Conservation (phyloP, 176 grass and related monocot genomes). For the Rhipidocladum racemiflorum region DNA sequence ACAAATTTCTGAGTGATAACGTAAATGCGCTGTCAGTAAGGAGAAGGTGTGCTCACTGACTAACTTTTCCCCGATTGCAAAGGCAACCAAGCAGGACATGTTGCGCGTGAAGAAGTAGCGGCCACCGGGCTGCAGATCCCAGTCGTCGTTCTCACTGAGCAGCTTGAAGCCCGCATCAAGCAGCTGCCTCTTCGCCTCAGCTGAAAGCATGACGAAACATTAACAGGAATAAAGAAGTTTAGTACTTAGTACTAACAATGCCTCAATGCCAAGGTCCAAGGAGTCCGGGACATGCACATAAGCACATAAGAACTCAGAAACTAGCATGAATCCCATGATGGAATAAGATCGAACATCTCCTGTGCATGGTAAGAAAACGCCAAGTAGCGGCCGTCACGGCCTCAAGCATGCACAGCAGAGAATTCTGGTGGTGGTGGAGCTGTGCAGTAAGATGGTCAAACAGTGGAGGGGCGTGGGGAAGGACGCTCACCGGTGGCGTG, state of each 20-base stretch:
- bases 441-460: background rate
- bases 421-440: background rate
- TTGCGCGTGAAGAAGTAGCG: constrained; percentile 98
- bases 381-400: background rate
- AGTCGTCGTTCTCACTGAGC: constrained; percentile 88
- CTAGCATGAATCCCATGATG: background rate
- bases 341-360: background rate
- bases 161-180: constrained; percentile 69
- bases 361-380: background rate
- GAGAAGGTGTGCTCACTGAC: constrained; percentile 4
- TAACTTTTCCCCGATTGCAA: constrained; percentile 74
- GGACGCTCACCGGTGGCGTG: constrained; percentile 68
- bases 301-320: background rate
- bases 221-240: no score
- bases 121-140: constrained; percentile 86
- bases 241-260: background rate
- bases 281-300: background rate
- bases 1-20: background rate
- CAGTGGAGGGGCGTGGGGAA: background rate
- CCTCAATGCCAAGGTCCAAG: background rate
- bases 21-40: background rate
- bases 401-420: background rate
- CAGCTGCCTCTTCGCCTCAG: constrained; percentile 90
- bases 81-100: constrained; percentile 89
- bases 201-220: constrained; percentile 28